Evolutionary conservation across 1,139 yeast genomes (phyloP), one percentile per base, ranked within the genome.

Genomic region (Kodamaea derodonti): DNA sequence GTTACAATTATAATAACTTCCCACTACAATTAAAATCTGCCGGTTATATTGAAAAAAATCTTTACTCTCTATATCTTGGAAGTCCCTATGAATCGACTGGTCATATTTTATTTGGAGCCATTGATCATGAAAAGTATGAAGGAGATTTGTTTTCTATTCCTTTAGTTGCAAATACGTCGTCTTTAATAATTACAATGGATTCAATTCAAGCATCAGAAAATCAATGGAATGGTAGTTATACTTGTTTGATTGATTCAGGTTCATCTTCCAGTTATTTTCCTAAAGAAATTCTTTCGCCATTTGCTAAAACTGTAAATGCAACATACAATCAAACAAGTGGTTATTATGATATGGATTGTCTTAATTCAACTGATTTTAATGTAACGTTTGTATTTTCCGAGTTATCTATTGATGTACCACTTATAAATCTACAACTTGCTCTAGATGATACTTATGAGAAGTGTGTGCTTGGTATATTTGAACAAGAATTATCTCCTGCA

Each of bases 31-130:
- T 84, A 60, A 65, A 62, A 46, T 52, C 58, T 32, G 66, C 69
- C 33, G 83, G 83, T 1, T 41, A 62, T 24, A 79, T 78, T 42
- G 49, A 62, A 30, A 63, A 68, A 32, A 60, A 58, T 25, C 68
- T 76, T 10, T 80, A 74, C 52, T 76, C 84, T 3, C 58, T 80
- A 24, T 66, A 39, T 31, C 50, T 53, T 38, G 55, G 48, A 12
- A 41, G 46, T 18, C 30, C 36, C 9, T 15, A 24, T 20, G 35
- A 41, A 13, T 25, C 28, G 8, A 22, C 58, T 2, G 84, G 84
- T 2, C 49, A 62, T 13, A 47, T 79, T 18, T 54, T 78, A 33
- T 75, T 79, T 51, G 84, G 84, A 6, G 84, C 80, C 4, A 60
- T 77, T 10, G 84, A 79, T 52, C 58, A 62, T 31, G 61, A 71